Percentiles rank a stretch among this genome's conserved stretches.
phyloP scores from a whole-genome alignment of 345 rosid species.

The Camelina hispida region DNA sequence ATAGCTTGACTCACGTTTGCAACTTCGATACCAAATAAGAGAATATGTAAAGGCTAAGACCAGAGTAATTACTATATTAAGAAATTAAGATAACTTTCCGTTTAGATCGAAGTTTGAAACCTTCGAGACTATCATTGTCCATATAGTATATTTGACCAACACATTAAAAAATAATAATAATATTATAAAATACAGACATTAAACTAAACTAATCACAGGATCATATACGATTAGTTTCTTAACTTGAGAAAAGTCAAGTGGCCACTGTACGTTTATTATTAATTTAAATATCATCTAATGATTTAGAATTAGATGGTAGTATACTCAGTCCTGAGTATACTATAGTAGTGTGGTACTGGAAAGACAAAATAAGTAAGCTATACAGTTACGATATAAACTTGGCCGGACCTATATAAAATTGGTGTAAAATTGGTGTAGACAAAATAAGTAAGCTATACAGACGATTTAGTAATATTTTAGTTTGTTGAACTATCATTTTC shows the following conservation, averaged over 20 bases:
- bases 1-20: not conserved
- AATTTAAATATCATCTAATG: constrained; percentile 12
- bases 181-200: not conserved
- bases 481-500: constrained; percentile 4
- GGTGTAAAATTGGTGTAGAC: too few species aligned
- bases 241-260: constrained; percentile 7
- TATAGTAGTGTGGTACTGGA: not conserved
- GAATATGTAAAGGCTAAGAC: not conserved
- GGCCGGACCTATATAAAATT: not conserved
- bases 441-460: too few species aligned
- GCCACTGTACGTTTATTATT: not conserved
- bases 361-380: not conserved
- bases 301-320: constrained; percentile 11
- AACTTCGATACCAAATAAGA: constrained; percentile 2
- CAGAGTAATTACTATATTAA: not conserved
- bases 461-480: not conserved
- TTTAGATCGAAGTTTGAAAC: constrained; percentile 27
- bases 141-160: not conserved
- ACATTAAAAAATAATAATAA: not conserved
- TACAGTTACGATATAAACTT: not conserved
- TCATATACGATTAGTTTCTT: not conserved
- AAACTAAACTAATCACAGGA: not conserved
- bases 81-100: constrained; percentile 1
- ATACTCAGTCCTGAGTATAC: too few species aligned
- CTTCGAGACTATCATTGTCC: constrained; percentile 1